These are phyloP conservation scores for Noccaea caerulescens DNA, from an alignment of 345 rosid species.

Conservation along the genomic window DNA sequence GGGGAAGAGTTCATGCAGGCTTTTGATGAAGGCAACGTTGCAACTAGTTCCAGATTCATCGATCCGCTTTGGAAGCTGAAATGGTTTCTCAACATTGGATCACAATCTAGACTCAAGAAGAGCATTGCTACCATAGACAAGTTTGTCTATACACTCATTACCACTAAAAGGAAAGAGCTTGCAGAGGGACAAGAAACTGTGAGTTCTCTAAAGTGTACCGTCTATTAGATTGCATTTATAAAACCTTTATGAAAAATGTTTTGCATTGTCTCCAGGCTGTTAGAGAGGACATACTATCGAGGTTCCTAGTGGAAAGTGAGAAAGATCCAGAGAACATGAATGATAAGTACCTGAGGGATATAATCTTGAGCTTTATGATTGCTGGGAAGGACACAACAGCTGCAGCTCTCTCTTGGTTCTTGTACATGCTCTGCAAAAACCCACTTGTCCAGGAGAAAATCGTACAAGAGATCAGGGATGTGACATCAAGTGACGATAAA, in stretches of 20 bases:
- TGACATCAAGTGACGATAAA: conserved; percentile 39
- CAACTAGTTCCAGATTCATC: conserved; percentile 53
- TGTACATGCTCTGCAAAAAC: conserved; percentile 74
- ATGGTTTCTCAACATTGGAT: conserved; percentile 58
- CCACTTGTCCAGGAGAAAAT: conserved; percentile 73
- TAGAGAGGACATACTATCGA: conserved; percentile 71
- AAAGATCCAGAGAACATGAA: conserved; percentile 64
- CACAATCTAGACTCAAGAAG: conserved; percentile 56
- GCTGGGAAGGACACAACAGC: conserved; percentile 80
- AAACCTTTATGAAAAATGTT: no score
- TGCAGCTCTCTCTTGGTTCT: conserved; percentile 68
- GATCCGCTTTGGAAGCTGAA: conserved; percentile 79
- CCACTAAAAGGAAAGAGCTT: conserved; percentile 51
- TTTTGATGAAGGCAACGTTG: conserved; percentile 65
- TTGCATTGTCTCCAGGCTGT: conserved; percentile 35
- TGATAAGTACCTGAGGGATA: conserved; percentile 67
- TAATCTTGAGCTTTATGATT: conserved; percentile 66
- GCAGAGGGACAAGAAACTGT: conserved; percentile 40
- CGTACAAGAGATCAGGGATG: conserved; percentile 55
- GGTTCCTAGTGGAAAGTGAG: conserved; percentile 61
- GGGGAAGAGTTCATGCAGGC: conserved; percentile 60
- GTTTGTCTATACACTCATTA: conserved; percentile 58
- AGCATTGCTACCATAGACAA: conserved; percentile 51
- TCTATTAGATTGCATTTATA: background rate
- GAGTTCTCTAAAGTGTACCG: conserved; percentile 18